Conservation (phyloP, 2,329 filamentous ascomycete genomes). For the Aspergillus melleus region DNA sequence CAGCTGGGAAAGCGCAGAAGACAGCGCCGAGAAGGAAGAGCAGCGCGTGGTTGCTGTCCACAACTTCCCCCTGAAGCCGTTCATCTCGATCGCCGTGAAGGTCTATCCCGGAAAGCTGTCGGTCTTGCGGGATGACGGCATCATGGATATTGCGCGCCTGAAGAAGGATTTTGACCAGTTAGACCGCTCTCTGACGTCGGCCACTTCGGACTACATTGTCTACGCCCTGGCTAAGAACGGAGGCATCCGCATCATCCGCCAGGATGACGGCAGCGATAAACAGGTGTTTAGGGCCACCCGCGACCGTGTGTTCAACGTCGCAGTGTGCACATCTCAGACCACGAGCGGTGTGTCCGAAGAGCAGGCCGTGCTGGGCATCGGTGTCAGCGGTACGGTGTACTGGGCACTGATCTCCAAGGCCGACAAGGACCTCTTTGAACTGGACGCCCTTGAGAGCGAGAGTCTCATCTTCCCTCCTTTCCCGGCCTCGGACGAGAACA, state of each 20-base stretch:
- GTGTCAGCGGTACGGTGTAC: slow-evolving; percentile 94
- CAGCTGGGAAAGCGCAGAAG: slow-evolving; percentile 86
- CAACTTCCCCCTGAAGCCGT: slow-evolving; percentile 96
- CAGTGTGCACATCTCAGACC: slow-evolving; percentile 69
- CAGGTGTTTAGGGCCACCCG: slow-evolving; percentile 89
- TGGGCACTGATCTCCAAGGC: slow-evolving; percentile 81
- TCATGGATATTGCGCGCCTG: slow-evolving; percentile 89
- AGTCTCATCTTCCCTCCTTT: slow-evolving; percentile 89
- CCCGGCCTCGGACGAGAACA: slow-evolving; percentile 81
- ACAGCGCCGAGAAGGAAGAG: slow-evolving; percentile 65
- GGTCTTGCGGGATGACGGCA: slow-evolving; percentile 72
- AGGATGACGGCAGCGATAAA: slow-evolving; percentile 88
- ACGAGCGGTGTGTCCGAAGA: slow-evolving; percentile 57
- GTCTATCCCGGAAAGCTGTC: slow-evolving; percentile 46
- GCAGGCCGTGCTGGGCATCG: slow-evolving; percentile 87
- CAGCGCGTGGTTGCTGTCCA: slow-evolving; percentile 73
- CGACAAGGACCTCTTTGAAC: slow-evolving; percentile 76
- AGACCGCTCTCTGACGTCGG: slow-evolving; percentile 87
- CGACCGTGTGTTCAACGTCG: slow-evolving; percentile 93
- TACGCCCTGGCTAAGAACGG: slow-evolving; percentile 94
- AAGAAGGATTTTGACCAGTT: slow-evolving; percentile 99
- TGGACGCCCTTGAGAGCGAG: slow-evolving; percentile 76
- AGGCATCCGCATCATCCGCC: slow-evolving; percentile 87
- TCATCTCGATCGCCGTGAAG: slow-evolving; percentile 79
- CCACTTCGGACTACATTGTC: slow-evolving; percentile 86